Evolutionary conservation across 495 filamentous ascomycete species (phyloP).

Genomic region (Neurospora intermedia): DNA sequence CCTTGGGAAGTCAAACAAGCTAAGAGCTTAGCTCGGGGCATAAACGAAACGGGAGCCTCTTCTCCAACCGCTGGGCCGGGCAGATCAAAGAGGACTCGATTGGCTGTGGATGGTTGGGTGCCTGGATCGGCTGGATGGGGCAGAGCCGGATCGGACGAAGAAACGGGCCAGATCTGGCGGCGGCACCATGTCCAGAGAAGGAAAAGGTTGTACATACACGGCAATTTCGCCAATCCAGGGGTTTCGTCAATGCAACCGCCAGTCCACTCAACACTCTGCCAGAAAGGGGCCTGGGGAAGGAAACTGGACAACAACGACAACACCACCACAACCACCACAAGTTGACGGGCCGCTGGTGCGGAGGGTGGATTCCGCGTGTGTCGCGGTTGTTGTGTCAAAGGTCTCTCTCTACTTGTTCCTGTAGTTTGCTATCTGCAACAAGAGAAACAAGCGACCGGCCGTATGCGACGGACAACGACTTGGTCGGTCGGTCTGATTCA

Average conservation of each 20-base stretch:
- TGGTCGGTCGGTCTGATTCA: not conserved
- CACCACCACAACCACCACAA: not conserved
- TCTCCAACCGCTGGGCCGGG: conserved; percentile 10
- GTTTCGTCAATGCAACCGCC: conserved; percentile 9
- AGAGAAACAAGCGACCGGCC: not conserved
- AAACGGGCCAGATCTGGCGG: conserved; percentile 3
- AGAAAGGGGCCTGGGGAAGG: not conserved
- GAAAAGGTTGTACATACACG: not conserved
- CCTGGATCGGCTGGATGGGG: not conserved
- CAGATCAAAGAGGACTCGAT: not conserved
- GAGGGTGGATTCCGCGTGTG: not conserved
- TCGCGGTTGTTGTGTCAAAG: not conserved
- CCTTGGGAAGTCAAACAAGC: conserved; percentile 16
- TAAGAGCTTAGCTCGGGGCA: conserved; percentile 2
- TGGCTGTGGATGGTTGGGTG: not conserved
- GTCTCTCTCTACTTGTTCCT: not conserved
- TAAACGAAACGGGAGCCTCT: conserved; percentile 1
- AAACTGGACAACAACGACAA: not conserved
- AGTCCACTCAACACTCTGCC: not conserved
- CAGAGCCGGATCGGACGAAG: conserved; percentile 5
- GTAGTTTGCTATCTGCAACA: not conserved
- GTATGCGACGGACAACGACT: not conserved
- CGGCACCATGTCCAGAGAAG: not conserved
- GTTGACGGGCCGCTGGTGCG: not conserved
- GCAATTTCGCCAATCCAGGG: not conserved